phyloP scores from a whole-genome alignment of 1,139 yeast genomes.

The Geotrichum aggregatum region DNA sequence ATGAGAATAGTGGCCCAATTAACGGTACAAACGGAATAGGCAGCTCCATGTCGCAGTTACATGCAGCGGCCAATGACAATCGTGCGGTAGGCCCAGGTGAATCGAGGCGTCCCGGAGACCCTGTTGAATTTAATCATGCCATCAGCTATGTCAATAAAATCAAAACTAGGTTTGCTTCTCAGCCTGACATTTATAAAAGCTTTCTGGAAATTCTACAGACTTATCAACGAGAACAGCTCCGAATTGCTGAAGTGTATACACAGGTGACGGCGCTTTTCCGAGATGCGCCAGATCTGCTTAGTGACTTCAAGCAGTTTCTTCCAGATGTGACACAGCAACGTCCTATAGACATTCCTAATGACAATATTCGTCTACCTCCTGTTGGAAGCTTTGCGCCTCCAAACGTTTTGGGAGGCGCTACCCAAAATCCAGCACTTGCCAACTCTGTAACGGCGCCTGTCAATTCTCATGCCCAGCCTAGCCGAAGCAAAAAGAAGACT shows the following conservation, averaged over 20 bases:
- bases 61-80: conserved; percentile 42
- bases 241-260: conserved; percentile 89
- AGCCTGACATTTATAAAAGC: conserved; percentile 93
- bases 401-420: conserved; percentile 8
- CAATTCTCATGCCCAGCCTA: conserved; percentile 1
- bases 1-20: background rate
- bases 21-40: conserved; percentile 15
- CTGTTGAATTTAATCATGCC: conserved; percentile 95
- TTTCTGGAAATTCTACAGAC: conserved; percentile 93
- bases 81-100: conserved; percentile 25
- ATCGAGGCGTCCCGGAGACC: conserved; percentile 53
- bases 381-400: conserved; percentile 94
- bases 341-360: conserved; percentile 19
- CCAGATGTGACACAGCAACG: conserved; percentile 65
- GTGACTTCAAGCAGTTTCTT: conserved; percentile 89
- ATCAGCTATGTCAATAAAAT: conserved; percentile 93
- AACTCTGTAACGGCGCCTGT: background rate
- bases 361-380: conserved; percentile 68
- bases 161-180: conserved; percentile 86
- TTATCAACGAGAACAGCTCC: conserved; percentile 92
- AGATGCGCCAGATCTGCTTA: conserved; percentile 89
- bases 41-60: conserved; percentile 40
- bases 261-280: conserved; percentile 87
- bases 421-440: conserved; percentile 5
- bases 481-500: conserved; percentile 22